Base-by-base conservation (phyloP, 2,329 filamentous ascomycete genomes). In the Elsinoe fawcettii region DNA sequence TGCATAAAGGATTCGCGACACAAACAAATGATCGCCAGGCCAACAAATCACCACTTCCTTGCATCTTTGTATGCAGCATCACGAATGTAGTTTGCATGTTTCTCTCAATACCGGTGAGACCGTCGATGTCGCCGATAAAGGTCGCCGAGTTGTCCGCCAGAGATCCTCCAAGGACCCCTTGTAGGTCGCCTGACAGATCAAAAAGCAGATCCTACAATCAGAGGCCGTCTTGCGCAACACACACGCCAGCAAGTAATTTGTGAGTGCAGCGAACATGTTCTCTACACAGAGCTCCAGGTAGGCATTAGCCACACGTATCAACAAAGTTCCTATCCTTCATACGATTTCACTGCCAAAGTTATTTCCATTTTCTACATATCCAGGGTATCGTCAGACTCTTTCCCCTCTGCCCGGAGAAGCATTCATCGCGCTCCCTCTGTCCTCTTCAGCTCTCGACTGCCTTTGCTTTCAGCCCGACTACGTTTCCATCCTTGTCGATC, bases 391-490 rank as follows among this genome's bases (percentile, higher is more conserved):
- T 46, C 3, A 4, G 11, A 46, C 11, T 46, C 20, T 20, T 12
- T 8, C 20, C 20, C 25, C 9, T 18, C 41, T 46, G 41, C 8
- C 41, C 5, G 20, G n/a, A 23, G 4, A 3, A 7, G 34, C 27
- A 49, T 49, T 30, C 22, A 16, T 49, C 4, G 7, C 20, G 4
- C 2, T 11, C 8, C 22, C 18, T 5, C 18, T 12, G 39, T 6
- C 23, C 25, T 37, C 2, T 12, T 55, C 23, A 56, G 54, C 54
- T 58, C 77, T 96, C 90, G 61, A 95, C 78, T 23, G 86, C 82
- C 72, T 89, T 74, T 9, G 86, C 88, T 77, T 89, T 92, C 57
- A 86, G 78, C 12, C 91, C 91, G 6, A 96, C 83, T 59, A 96
- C 66, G 16, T 77, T 79, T 11, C 77, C 79, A 53, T 79, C 74